Conservation (phyloP, 257 asterid species). For the Forsythia viridissima region DNA sequence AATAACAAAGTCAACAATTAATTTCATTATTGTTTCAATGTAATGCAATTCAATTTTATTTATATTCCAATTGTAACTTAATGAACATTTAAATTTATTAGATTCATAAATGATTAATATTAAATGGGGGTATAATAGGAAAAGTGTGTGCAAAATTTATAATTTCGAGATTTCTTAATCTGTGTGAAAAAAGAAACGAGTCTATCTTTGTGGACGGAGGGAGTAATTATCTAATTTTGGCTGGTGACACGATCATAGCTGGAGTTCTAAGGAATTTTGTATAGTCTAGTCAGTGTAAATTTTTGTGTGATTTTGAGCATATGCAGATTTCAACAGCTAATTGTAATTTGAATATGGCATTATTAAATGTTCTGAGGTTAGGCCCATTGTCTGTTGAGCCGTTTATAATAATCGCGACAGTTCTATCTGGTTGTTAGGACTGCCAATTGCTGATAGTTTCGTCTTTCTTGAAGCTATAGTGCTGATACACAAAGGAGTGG, state of each 20-base stretch:
- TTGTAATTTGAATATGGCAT: not conserved
- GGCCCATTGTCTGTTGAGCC: not conserved
- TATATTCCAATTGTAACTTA: too few relatives aligned
- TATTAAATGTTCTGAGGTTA: conserved; percentile 4
- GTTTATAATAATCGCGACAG: not conserved
- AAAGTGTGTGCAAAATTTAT: too few relatives aligned
- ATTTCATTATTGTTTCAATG: too few relatives aligned
- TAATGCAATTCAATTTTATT: too few relatives aligned
- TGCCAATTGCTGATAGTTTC: not conserved
- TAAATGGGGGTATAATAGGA: too few relatives aligned
- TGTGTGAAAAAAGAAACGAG: too few relatives aligned
- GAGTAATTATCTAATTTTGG: not conserved
- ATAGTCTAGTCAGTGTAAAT: not conserved
- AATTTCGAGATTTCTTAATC: too few relatives aligned
- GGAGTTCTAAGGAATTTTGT: not conserved
- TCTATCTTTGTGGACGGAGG: too few relatives aligned
- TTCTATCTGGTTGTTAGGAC: conserved; percentile 1
- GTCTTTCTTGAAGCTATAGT: not conserved
- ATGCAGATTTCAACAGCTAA: not conserved
- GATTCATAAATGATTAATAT: too few relatives aligned
- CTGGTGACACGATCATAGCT: not conserved
- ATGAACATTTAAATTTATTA: too few relatives aligned
- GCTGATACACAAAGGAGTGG: not conserved
- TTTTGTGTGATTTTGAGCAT: not conserved
- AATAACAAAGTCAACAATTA: too few relatives aligned